A percentile compares a stretch with the other conserved stretches of the same genome.
Evolutionary conservation across 371 early-diverging fungal genomes (phyloP).

Genomic region (Catenaria anguillulae): DNA sequence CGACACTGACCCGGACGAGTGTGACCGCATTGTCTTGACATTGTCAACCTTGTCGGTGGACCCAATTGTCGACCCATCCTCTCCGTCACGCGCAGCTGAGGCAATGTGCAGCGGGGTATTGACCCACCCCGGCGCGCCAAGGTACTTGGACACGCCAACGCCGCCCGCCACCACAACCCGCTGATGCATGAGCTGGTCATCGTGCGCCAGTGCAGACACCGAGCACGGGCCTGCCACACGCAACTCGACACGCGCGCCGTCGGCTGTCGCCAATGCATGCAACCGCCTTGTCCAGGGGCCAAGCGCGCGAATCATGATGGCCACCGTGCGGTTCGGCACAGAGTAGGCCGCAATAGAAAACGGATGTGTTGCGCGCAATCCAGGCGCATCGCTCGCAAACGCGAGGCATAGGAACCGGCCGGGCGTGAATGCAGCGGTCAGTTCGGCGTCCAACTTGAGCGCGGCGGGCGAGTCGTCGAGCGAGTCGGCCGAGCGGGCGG

Average conservation of each 20-base stretch:
- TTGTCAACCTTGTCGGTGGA: too few relatives aligned
- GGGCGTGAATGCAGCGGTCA: background rate
- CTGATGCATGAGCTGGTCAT: background rate
- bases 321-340: background rate
- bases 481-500: background rate
- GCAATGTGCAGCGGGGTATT: too few relatives aligned
- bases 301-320: background rate
- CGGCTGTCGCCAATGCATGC: background rate
- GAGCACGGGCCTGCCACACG: background rate
- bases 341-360: conserved; percentile 2
- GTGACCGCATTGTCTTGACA: too few relatives aligned
- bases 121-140: too few relatives aligned
- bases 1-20: too few relatives aligned
- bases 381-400: background rate
- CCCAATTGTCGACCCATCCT: background rate
- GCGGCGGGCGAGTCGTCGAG: too few relatives aligned
- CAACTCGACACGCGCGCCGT: background rate
- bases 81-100: background rate
- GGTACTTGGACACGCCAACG: background rate
- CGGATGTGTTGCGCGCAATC: background rate
- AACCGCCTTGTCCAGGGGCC: background rate
- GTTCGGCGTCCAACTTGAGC: background rate
- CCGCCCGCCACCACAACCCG: background rate
- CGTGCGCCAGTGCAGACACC: background rate
- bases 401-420: background rate